Percentiles rank a stretch among this genome's conserved stretches.
Conservation (phyloP, 2,329 filamentous ascomycete species). For the Colletotrichum spaethianum region DNA sequence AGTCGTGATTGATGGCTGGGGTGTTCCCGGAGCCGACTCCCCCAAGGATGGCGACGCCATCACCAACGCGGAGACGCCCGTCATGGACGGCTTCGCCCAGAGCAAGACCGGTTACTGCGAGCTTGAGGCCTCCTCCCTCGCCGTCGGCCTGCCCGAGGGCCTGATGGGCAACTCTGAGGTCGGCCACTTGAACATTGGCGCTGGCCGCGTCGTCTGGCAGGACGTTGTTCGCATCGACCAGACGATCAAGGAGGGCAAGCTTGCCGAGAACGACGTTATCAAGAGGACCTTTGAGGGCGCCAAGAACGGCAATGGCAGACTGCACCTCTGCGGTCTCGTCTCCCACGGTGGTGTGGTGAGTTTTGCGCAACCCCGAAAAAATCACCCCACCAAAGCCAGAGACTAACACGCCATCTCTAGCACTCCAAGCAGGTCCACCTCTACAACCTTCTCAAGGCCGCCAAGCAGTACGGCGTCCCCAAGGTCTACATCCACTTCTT, state of each 20-base stretch:
- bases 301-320: conserved; percentile 89
- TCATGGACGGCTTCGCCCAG: conserved; percentile 93
- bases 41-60: conserved; percentile 95
- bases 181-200: conserved; percentile 98
- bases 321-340: conserved; percentile 92
- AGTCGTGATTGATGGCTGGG: conserved; percentile 99
- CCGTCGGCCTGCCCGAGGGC: conserved; percentile 95
- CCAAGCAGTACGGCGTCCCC: conserved; percentile 88
- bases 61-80: conserved; percentile 90
- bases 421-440: conserved; percentile 97
- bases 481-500: conserved; percentile 99
- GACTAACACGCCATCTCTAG: conserved; percentile 51
- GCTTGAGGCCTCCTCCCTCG: conserved; percentile 95
- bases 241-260: conserved; percentile 87
- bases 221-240: conserved; percentile 97
- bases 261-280: conserved; percentile 83
- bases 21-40: conserved; percentile 84
- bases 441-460: conserved; percentile 87
- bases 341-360: conserved; percentile 92
- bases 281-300: conserved; percentile 82
- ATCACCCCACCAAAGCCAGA: neutral
- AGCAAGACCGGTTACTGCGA: conserved; percentile 88
- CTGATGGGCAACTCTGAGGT: conserved; percentile 99
- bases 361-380: conserved; percentile 42
- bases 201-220: conserved; percentile 98